Evolutionary conservation across 176 grass and related monocot genomes (phyloP).

Genomic region (Tillandsia fasciculata): DNA sequence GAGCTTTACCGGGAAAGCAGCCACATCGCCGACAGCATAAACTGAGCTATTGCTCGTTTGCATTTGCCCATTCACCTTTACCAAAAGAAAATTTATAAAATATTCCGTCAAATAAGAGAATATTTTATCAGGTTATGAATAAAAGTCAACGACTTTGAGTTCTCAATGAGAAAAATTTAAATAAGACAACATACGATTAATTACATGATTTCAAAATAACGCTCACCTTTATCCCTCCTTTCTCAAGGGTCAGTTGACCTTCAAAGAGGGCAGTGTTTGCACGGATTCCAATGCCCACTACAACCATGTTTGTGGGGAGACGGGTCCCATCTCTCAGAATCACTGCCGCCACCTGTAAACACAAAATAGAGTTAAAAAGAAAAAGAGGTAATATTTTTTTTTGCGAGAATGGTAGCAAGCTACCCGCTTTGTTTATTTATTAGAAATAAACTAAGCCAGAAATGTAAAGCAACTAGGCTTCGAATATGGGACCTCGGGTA

Average conservation of each 20-base stretch:
- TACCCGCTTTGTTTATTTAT: too few species aligned
- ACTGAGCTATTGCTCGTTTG: slow-evolving; percentile 70
- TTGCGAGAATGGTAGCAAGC: too few species aligned
- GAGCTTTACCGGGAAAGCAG: slow-evolving; percentile 69
- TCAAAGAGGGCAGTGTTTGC: slow-evolving; percentile 80
- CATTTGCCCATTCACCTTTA: slow-evolving; percentile 87
- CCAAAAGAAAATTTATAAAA: not conserved
- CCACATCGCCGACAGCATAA: slow-evolving; percentile 84
- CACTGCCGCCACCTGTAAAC: slow-evolving; percentile 58
- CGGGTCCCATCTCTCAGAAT: slow-evolving; percentile 68
- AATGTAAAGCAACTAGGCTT: too few species aligned
- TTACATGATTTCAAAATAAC: too few species aligned
- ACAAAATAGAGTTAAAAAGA: not conserved
- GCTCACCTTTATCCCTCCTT: slow-evolving; percentile 74
- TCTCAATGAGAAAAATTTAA: too few species aligned
- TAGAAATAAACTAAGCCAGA: too few species aligned
- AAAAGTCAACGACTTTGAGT: too few species aligned
- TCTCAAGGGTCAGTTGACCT: slow-evolving; percentile 63
- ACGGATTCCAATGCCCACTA: slow-evolving; percentile 87
- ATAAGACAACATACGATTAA: too few species aligned
- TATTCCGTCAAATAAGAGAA: too few species aligned
- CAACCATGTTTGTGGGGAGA: slow-evolving; percentile 72
- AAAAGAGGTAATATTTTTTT: too few species aligned
- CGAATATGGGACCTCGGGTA: too few species aligned
- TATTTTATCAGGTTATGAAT: too few species aligned